Evolutionary conservation across 805 yeast species (phyloP).

Genomic region (Nakazawaea anatomiae): DNA sequence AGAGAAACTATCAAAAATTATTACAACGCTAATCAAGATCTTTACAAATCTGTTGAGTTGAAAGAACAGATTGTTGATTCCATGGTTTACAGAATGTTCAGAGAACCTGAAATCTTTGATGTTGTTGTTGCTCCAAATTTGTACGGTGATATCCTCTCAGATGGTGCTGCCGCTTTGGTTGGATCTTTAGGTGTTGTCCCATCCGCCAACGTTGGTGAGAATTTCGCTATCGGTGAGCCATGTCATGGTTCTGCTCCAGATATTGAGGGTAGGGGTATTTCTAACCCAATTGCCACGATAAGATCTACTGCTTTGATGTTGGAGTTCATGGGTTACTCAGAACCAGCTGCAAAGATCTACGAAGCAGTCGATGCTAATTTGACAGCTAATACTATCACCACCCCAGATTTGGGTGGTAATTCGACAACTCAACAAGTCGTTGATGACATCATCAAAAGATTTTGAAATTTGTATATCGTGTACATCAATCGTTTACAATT

Average conservation of each 20-base stretch:
- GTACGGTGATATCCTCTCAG: conserved; percentile 94
- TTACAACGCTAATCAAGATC: conserved; percentile 50
- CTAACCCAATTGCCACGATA: conserved; percentile 97
- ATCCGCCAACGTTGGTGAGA: conserved; percentile 95
- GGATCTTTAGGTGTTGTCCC: conserved; percentile 98
- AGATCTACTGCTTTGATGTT: conserved; percentile 96
- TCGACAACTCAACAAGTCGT: conserved; percentile 83
- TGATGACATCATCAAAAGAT: conserved; percentile 66
- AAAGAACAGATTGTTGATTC: conserved; percentile 98
- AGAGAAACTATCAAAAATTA: conserved; percentile 74
- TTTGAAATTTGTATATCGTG: conserved; percentile 20
- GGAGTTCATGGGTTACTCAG: conserved; percentile 89
- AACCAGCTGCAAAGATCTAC: conserved; percentile 88
- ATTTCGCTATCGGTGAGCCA: conserved; percentile 97
- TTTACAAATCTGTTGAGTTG: conserved; percentile 56
- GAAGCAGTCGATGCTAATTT: conserved; percentile 92
- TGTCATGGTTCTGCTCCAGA: conserved; percentile 99
- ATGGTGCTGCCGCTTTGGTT: conserved; percentile 97
- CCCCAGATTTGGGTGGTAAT: conserved; percentile 95
- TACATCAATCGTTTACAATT: too few relatives aligned
- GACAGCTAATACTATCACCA: conserved; percentile 67
- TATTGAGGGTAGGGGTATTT: conserved; percentile 89
- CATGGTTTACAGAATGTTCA: conserved; percentile 98
- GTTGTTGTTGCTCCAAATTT: conserved; percentile 98
- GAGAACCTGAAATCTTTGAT: conserved; percentile 96